Percentiles rank a stretch among this genome's conserved stretches.
Evolutionary conservation across 208 protist species (phyloP).

Genomic region (Trypanosoma avium): DNA sequence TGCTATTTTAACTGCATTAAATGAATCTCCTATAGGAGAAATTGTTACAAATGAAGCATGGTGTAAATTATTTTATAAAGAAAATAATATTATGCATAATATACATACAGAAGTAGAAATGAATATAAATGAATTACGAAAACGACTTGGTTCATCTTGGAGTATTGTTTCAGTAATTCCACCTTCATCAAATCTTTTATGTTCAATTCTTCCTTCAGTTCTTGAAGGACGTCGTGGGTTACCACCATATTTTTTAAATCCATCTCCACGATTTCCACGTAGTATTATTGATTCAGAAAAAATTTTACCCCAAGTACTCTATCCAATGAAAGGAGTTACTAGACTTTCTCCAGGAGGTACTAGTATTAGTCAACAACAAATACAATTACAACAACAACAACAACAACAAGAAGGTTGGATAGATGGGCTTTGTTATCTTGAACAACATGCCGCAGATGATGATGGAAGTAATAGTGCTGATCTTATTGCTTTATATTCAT

Average conservation of each 20-base stretch:
- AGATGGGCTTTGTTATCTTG: constrained; percentile 3
- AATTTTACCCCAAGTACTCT: constrained; percentile 21
- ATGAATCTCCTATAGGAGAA: constrained; percentile 64
- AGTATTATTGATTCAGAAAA: constrained; percentile 29
- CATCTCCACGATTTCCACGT: constrained; percentile 56
- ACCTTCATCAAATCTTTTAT: constrained; percentile 36
- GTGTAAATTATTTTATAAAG: constrained; percentile 42
- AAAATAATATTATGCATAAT: constrained; percentile 36
- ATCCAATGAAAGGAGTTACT: constrained; percentile 52
- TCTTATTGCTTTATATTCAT: constrained; percentile 52
- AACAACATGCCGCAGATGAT: neutral
- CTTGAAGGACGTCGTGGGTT: constrained; percentile 69
- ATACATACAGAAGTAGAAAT: neutral
- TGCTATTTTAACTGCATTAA: constrained; percentile 49
- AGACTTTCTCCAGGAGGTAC: neutral
- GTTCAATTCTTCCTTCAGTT: constrained; percentile 58
- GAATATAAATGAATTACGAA: constrained; percentile 30
- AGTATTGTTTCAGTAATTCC: constrained; percentile 42
- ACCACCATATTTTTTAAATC: constrained; percentile 38
- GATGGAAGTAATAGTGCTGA: constrained; percentile 31
- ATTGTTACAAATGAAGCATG: constrained; percentile 76
- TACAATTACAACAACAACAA: constrained; percentile 1
- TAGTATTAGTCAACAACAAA: neutral
- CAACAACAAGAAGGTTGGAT: constrained; percentile 6
- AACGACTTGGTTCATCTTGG: constrained; percentile 54